A percentile compares a stretch with the other conserved stretches of the same genome.
Evolutionary conservation across 2,329 filamentous ascomycete genomes (phyloP).

Genomic region (Clathrospora elynae): DNA sequence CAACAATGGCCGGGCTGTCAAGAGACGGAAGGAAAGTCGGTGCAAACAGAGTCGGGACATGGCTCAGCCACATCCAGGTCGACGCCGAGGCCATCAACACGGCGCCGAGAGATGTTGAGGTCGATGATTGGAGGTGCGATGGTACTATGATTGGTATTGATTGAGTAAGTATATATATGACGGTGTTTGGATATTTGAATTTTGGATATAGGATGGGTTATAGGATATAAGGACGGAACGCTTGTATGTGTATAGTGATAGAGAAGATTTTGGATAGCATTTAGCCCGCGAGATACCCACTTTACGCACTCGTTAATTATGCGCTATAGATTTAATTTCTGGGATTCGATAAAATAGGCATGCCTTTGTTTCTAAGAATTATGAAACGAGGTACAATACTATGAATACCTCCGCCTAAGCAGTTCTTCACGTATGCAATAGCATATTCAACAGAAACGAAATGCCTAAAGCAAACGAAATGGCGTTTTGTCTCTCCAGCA

Average conservation of each 20-base stretch:
- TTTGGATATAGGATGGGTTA: not conserved
- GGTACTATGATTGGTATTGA: constrained; percentile 46
- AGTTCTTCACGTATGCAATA: too few relatives aligned
- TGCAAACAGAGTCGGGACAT: constrained; percentile 47
- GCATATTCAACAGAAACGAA: too few relatives aligned
- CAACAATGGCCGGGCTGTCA: constrained; percentile 47
- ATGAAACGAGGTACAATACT: too few relatives aligned
- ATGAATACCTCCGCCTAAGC: too few relatives aligned
- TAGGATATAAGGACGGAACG: not conserved
- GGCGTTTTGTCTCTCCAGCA: too few relatives aligned
- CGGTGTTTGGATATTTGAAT: constrained; percentile 7
- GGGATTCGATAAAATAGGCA: not conserved
- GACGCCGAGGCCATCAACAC: constrained; percentile 46
- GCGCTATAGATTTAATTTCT: constrained; percentile 5
- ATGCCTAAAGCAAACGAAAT: too few relatives aligned
- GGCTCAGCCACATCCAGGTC: constrained; percentile 45
- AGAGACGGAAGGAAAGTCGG: constrained; percentile 44
- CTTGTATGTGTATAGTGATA: constrained; percentile 13
- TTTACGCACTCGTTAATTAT: constrained; percentile 13
- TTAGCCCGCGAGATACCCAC: constrained; percentile 21
- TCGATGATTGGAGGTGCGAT: constrained; percentile 45
- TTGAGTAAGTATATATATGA: constrained; percentile 22
- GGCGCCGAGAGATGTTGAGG: constrained; percentile 39
- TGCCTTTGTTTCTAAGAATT: not conserved
- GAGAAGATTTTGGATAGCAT: constrained; percentile 18